These are phyloP conservation scores for Sporothrix brunneoviolacea DNA, from an alignment of 2,329 filamentous ascomycete genomes.

Conservation along the genomic window DNA sequence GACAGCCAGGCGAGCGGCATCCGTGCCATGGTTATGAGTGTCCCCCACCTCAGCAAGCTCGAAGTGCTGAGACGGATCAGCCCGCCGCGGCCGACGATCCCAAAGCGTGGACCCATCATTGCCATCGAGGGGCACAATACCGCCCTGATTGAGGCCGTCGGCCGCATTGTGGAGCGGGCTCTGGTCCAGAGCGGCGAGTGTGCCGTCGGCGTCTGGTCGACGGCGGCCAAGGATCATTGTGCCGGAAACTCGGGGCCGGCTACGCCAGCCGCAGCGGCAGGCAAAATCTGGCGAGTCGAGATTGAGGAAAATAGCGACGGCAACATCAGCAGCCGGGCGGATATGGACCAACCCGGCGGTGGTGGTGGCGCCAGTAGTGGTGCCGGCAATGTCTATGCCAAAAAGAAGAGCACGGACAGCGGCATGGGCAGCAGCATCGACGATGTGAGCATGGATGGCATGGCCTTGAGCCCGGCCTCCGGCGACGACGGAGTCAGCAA, in stretches of 20 bases:
- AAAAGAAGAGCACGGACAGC: slow-evolving; percentile 4
- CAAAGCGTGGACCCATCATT: slow-evolving; percentile 68
- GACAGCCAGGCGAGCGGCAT: slow-evolving; percentile 40
- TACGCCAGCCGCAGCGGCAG: too few relatives aligned
- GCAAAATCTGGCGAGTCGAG: too few relatives aligned
- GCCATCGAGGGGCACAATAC: slow-evolving; percentile 70
- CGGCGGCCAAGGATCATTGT: not conserved
- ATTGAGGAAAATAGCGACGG: too few relatives aligned
- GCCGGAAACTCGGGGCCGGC: too few relatives aligned
- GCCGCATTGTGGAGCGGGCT: slow-evolving; percentile 58
- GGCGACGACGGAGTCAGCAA: slow-evolving; percentile 14
- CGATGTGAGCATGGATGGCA: not conserved
- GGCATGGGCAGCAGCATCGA: not conserved
- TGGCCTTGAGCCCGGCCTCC: not conserved
- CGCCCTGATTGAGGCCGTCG: slow-evolving; percentile 46
- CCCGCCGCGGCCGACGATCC: slow-evolving; percentile 45
- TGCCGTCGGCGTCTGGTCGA: slow-evolving; percentile 38
- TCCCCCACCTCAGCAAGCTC: slow-evolving; percentile 70
- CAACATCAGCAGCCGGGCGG: too few relatives aligned
- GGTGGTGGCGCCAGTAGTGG: too few relatives aligned
- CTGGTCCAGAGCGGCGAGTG: slow-evolving; percentile 42
- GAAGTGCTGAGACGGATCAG: slow-evolving; percentile 69
- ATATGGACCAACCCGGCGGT: too few relatives aligned
- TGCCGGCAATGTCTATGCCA: not conserved
- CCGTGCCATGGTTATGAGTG: slow-evolving; percentile 67